Base-by-base conservation (phyloP, 306 rosid species). In the Ormosia emarginata region DNA sequence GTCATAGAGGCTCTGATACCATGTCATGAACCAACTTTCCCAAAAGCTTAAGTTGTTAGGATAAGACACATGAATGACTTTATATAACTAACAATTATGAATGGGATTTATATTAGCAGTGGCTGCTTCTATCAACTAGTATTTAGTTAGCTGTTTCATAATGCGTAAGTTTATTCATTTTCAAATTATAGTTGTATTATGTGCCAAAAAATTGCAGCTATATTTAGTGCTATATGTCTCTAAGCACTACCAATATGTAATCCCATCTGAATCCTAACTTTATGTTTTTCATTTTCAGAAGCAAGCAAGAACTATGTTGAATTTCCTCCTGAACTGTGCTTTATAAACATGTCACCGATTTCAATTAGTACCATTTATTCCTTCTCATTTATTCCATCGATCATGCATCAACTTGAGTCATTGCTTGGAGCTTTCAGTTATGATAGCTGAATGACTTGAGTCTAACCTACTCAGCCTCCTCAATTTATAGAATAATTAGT, bases 251-350 rank as follows among this genome's bases (percentile, higher is more conserved):
- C 34, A 15, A 53, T 77, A 33, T 77, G 50, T 32, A 41, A 66
- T 24, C 50, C 41, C 13, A 65, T 58, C 46, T 85, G 49, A 85
- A 78, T 46, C 39, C 57, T 68, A 63, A 72, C 71, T 1, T 46
- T 36, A 4, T 11, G 29, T 41, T 44, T 67, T 57, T 14, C 55
- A 3, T 55, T 85, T 87, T 84, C 93, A 93, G 98, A 87, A 75
- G 73, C 87, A 14, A 82, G 83, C 55, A 84, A 77, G 75, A 33
- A 6, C 9, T 75, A 73, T 66, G 97, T 90, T 56, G 97, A 93
- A 74, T 78, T 95, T 77, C 99, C 99, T 13, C 98, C 98, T 0
- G 98, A 95, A 50, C 84, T 95, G 9, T 95, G 99, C 68, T 56
- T 8, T 71, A 74, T 95, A 9, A 67, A 93, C 56, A 88, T 95